phyloP scores from a whole-genome alignment of 192 early-diverging fungal genomes.

The Backusella macrospora region DNA sequence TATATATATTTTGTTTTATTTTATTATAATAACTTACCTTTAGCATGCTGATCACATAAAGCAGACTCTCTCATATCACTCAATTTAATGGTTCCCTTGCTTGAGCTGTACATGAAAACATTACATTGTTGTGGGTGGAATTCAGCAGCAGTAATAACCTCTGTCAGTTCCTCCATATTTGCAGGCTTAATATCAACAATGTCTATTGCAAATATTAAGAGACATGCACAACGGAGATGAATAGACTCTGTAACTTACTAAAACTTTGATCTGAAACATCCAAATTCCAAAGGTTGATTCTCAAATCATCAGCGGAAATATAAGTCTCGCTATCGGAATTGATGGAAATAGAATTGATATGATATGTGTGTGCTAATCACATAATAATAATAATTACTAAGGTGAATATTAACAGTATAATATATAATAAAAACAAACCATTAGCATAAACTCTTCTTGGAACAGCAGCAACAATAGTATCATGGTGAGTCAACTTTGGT shows the following conservation, averaged over 20 bases:
- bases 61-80: conserved; percentile 96
- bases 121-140: conserved; percentile 98
- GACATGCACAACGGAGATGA: background rate
- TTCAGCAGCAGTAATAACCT: conserved; percentile 98
- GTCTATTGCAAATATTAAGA: conserved; percentile 54
- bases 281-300: conserved; percentile 94
- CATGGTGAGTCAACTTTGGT: conserved; percentile 82
- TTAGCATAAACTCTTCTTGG: conserved; percentile 89
- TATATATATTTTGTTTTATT: background rate
- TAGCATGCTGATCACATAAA: conserved; percentile 91
- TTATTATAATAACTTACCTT: conserved; percentile 56
- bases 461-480: conserved; percentile 87
- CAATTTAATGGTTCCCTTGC: conserved; percentile 96
- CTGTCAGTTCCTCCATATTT: conserved; percentile 99
- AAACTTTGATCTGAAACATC: conserved; percentile 90
- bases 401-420: background rate
- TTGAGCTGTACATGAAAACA: conserved; percentile 97
- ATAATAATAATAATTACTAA: background rate
- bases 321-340: conserved; percentile 93
- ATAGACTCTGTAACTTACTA: conserved; percentile 42
- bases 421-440: conserved; percentile 23
- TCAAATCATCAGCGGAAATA: conserved; percentile 88
- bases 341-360: conserved; percentile 94
- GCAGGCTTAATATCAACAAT: conserved; percentile 99
- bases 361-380: conserved; percentile 83